Conservation (phyloP, 2,329 filamentous ascomycete genomes). For the Alternaria sp. region DNA sequence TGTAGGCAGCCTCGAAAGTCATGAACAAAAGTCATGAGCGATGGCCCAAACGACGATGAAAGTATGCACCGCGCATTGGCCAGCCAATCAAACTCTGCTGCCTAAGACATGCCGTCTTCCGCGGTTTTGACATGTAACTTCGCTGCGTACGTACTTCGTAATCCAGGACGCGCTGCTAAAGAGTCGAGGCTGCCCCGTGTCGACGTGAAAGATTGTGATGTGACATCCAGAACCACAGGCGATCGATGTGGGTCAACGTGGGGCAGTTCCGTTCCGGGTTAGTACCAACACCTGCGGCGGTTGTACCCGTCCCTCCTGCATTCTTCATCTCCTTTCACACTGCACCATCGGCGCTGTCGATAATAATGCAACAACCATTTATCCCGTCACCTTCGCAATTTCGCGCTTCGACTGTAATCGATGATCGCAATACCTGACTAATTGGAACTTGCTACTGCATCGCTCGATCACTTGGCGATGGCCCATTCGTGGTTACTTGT, state of each 20-base stretch:
- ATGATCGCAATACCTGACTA: neutral
- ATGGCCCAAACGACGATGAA: neutral
- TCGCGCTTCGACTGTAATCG: neutral
- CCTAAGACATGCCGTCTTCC: neutral
- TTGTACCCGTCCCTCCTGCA: neutral
- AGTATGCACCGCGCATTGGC: neutral
- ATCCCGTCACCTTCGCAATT: neutral
- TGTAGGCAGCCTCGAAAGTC: neutral
- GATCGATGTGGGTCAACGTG: neutral
- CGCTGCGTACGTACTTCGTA: neutral
- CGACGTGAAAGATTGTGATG: neutral
- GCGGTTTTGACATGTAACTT: neutral
- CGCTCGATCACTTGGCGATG: neutral
- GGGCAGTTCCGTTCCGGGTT: neutral
- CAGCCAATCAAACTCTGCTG: neutral
- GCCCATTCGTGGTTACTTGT: neutral
- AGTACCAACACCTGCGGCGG: neutral
- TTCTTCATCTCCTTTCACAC: neutral
- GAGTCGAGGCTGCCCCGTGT: neutral
- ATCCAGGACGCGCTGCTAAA: neutral
- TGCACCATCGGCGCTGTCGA: neutral
- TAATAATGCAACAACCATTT: neutral
- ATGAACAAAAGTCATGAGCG: neutral
- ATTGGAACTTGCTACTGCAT: neutral
- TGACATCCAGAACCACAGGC: neutral